These are phyloP conservation scores for Eucalyptus leucophloia DNA, from an alignment of 345 rosid species.

Conservation along the genomic window DNA sequence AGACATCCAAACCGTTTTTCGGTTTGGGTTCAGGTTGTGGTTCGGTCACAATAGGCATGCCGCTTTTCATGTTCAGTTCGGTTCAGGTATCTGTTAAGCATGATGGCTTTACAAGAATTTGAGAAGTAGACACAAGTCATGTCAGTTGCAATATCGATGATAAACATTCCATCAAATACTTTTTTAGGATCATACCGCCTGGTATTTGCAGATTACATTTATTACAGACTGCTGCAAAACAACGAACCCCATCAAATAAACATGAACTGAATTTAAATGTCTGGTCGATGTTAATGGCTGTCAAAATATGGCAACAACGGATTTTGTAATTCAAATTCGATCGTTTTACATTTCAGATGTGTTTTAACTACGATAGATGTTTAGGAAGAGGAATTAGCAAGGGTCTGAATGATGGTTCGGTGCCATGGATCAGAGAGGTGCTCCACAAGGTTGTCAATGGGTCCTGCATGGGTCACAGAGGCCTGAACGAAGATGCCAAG, in stretches of 20 bases:
- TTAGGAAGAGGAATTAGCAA: constrained; percentile 19
- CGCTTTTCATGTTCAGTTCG: not conserved
- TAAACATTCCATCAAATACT: not conserved
- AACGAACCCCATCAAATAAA: not conserved
- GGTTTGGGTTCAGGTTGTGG: not conserved
- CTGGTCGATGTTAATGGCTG: not conserved
- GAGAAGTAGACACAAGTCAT: not conserved
- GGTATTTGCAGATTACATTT: not conserved
- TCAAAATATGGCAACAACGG: not conserved
- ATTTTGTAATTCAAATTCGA: not conserved
- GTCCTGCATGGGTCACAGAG: constrained; percentile 73
- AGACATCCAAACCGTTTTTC: not conserved
- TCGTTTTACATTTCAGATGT: not conserved
- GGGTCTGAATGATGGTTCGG: constrained; percentile 72
- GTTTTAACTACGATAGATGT: not conserved
- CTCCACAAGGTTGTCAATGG: constrained; percentile 79
- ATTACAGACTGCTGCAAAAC: not conserved
- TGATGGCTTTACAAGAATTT: not conserved
- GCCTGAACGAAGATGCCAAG: constrained; percentile 91
- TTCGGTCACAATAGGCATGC: not conserved
- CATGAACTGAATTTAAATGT: not conserved
- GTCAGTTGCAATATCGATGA: not conserved
- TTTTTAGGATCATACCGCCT: not conserved
- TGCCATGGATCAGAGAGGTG: constrained; percentile 95
- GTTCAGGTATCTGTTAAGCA: not conserved